Conservation (phyloP, 73 alveolate species). For the Paramecium octaurelia region DNA sequence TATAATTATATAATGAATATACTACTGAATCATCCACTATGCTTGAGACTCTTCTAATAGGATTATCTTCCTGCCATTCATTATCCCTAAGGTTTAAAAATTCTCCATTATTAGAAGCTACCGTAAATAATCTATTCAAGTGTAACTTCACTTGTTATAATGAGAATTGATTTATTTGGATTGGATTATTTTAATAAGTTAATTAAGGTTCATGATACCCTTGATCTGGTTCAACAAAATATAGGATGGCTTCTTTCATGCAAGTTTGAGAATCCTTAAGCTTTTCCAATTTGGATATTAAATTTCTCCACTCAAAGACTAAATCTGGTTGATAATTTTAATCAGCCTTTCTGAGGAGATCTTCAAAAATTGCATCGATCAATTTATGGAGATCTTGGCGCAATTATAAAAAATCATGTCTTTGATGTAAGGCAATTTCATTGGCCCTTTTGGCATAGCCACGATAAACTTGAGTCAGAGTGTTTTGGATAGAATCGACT, state of each 20-base stretch:
- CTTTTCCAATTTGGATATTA: neutral
- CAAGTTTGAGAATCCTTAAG: neutral
- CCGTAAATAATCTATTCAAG: neutral
- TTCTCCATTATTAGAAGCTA: neutral
- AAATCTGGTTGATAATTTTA: neutral
- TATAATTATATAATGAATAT: neutral
- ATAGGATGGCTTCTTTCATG: neutral
- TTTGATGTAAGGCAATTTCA: neutral
- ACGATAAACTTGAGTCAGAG: neutral
- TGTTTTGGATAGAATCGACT: neutral
- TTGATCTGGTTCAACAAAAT: neutral
- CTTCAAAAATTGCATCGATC: neutral
- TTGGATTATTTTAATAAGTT: neutral
- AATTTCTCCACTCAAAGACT: neutral
- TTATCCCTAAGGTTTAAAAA: neutral
- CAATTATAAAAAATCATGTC: neutral
- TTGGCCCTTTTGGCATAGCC: conserved; percentile 18
- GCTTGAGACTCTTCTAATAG: neutral
- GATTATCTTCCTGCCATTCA: neutral
- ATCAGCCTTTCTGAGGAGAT: neutral
- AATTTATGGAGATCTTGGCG: neutral
- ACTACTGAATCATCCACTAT: neutral
- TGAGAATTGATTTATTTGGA: neutral
- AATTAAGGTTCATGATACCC: neutral
- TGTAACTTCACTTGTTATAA: neutral